Conservation (phyloP, 257 asterid species). For the Cruciata laevipes region DNA sequence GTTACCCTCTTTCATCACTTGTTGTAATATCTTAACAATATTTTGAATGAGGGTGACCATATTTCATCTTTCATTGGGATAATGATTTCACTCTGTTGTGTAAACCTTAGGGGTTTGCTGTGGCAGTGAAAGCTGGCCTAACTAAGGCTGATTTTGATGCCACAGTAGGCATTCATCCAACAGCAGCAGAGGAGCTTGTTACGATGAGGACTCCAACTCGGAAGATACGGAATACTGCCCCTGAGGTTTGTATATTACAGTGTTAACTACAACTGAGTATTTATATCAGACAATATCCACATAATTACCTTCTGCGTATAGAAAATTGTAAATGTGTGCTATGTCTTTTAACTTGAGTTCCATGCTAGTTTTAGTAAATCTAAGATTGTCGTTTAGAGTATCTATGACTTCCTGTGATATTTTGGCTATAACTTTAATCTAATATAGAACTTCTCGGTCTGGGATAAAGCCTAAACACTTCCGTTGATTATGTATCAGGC, state of each 20-base stretch:
- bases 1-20: conserved; percentile 25
- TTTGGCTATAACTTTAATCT: neutral
- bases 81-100: conserved; percentile 8
- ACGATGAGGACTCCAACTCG: conserved; percentile 93
- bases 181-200: conserved; percentile 94
- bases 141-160: conserved; percentile 91
- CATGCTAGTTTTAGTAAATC: neutral
- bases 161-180: conserved; percentile 89
- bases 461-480: neutral
- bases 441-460: neutral
- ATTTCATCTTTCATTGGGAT: neutral
- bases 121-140: conserved; percentile 90
- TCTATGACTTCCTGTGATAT: neutral
- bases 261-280: neutral
- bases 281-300: neutral
- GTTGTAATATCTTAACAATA: neutral
- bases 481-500: neutral
- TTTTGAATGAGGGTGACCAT: neutral
- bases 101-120: conserved; percentile 74
- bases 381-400: neutral
- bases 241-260: conserved; percentile 45
- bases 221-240: conserved; percentile 50
- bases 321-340: neutral
- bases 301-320: neutral
- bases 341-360: neutral